Conservation (phyloP, 2,329 filamentous ascomycete genomes). For the Colletotrichum australisinense region DNA sequence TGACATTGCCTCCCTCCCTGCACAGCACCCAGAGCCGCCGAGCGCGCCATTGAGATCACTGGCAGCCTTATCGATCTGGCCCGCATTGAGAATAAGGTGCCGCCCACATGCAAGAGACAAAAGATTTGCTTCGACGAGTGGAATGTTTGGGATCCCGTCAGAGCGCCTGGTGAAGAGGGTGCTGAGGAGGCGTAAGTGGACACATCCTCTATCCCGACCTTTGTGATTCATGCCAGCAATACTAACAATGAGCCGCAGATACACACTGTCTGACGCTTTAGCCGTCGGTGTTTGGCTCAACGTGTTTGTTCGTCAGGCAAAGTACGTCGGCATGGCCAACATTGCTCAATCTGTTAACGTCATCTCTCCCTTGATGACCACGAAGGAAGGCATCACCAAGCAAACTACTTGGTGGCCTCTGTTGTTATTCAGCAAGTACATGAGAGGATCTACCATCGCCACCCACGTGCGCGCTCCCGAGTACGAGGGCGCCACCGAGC, state of each 20-base stretch:
- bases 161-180: constrained; percentile 77
- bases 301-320: constrained; percentile 78
- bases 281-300: constrained; percentile 83
- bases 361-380: constrained; percentile 82
- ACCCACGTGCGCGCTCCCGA: constrained; percentile 71
- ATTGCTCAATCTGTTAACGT: constrained; percentile 84
- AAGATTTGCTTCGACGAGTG: constrained; percentile 87
- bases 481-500: constrained; percentile 75
- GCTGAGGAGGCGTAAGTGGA: constrained; percentile 69
- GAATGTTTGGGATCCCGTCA: constrained; percentile 84
- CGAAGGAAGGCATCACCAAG: constrained; percentile 69
- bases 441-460: constrained; percentile 78
- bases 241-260: constrained; percentile 44
- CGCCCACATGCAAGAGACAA: constrained; percentile 68
- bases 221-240: no score
- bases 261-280: constrained; percentile 80
- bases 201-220: neutral
- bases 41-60: constrained; percentile 79
- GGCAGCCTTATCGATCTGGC: constrained; percentile 78
- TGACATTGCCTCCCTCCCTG: neutral
- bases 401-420: constrained; percentile 84
- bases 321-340: constrained; percentile 80
- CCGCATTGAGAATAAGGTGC: constrained; percentile 74
- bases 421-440: constrained; percentile 70
- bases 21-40: constrained; percentile 72